Percentiles rank a stretch among this genome's conserved stretches.
Conservation (phyloP, 306 rosid species). For the Mimosa pudica region DNA sequence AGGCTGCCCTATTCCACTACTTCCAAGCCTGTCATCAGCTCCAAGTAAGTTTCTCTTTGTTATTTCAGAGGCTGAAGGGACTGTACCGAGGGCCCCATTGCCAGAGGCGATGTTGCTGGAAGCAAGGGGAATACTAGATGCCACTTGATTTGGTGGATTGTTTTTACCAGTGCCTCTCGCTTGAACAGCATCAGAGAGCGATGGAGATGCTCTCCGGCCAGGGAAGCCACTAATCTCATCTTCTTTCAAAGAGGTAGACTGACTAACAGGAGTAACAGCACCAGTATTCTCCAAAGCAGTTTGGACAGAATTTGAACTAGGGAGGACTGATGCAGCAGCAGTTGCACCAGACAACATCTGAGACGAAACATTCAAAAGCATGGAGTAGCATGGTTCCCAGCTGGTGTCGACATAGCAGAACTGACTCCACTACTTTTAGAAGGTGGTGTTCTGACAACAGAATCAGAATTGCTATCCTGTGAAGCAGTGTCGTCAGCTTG, state of each 20-base stretch:
- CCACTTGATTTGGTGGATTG: slow-evolving; percentile 56
- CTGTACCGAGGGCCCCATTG: slow-evolving; percentile 56
- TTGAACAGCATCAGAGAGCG: slow-evolving; percentile 65
- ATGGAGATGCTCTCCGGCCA: slow-evolving; percentile 70
- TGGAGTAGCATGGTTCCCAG: slow-evolving; percentile 50
- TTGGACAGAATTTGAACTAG: slow-evolving; percentile 51
- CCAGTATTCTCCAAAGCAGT: slow-evolving; percentile 50
- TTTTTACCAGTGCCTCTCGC: slow-evolving; percentile 63
- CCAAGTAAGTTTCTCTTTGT: slow-evolving; percentile 71
- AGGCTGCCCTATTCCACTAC: slow-evolving; percentile 62
- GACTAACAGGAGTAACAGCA: slow-evolving; percentile 51
- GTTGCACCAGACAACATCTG: slow-evolving; percentile 51
- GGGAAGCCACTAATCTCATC: slow-evolving; percentile 67
- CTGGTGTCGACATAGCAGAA: slow-evolving; percentile 60
- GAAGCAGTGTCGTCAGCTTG: slow-evolving; percentile 69
- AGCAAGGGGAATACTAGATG: slow-evolving; percentile 53
- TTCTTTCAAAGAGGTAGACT: slow-evolving; percentile 61
- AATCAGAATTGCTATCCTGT: slow-evolving; percentile 64
- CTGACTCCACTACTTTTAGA: slow-evolving; percentile 52
- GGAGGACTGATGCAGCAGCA: slow-evolving; percentile 41
- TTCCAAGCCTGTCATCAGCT: slow-evolving; percentile 71
- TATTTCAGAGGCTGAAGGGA: slow-evolving; percentile 62
- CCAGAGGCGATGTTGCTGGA: slow-evolving; percentile 60
- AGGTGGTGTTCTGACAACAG: slow-evolving; percentile 66
- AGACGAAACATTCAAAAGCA: slow-evolving; percentile 50